Percentiles rank a stretch among this genome's conserved stretches.
Evolutionary conservation across 768 basidiomycete genomes (phyloP).

Genomic region (Xerocomellus dryophilus): DNA sequence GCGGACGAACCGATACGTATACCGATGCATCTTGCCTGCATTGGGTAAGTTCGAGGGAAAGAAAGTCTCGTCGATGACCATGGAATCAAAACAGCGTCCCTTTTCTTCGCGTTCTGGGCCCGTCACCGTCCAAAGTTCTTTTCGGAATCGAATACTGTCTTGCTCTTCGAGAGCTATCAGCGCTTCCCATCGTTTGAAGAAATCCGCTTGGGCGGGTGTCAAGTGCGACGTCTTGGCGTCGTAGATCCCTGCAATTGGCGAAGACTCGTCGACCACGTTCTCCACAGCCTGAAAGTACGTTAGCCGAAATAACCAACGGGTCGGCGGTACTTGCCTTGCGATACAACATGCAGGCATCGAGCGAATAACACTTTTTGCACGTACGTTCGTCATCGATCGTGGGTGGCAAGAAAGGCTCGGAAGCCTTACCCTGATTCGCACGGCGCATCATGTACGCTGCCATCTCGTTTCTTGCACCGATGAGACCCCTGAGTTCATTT

Average conservation of each 20-base stretch:
- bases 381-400: slow-evolving; percentile 78
- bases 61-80: slow-evolving; percentile 61
- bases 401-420: slow-evolving; percentile 72
- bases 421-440: slow-evolving; percentile 22
- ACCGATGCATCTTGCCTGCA: slow-evolving; percentile 66
- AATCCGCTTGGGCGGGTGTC: slow-evolving; percentile 58
- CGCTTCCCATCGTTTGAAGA: slow-evolving; percentile 90
- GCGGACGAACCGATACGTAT: slow-evolving; percentile 71
- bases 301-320: not conserved
- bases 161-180: slow-evolving; percentile 85
- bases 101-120: slow-evolving; percentile 74
- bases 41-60: slow-evolving; percentile 16
- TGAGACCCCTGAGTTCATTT: slow-evolving; percentile 81
- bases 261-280: slow-evolving; percentile 48
- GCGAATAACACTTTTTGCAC: slow-evolving; percentile 78
- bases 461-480: slow-evolving; percentile 82
- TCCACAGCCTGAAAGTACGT: slow-evolving; percentile 59
- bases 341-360: slow-evolving; percentile 93
- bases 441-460: slow-evolving; percentile 71
- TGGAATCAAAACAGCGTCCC: slow-evolving; percentile 81
- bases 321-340: slow-evolving; percentile 56
- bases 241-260: slow-evolving; percentile 66
- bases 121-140: slow-evolving; percentile 91
- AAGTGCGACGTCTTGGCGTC: slow-evolving; percentile 79
- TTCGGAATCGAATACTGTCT: slow-evolving; percentile 78